phyloP scores from a whole-genome alignment of 257 asterid genomes.

The Dorcoceras hygrometricum region DNA sequence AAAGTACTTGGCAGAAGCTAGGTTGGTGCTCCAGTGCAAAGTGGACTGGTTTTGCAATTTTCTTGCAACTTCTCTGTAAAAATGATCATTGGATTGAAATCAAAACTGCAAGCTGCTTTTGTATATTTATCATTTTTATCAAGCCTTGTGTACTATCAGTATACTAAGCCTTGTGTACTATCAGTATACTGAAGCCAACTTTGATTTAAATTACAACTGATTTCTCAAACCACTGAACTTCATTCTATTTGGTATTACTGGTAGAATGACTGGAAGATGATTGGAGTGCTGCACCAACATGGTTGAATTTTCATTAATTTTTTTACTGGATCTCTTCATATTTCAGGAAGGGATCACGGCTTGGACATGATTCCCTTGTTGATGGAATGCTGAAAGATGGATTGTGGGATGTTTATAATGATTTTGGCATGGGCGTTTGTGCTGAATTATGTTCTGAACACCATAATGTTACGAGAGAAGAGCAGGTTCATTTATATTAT shows the following conservation, averaged over 20 bases:
- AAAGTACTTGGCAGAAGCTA: slow-evolving; percentile 89
- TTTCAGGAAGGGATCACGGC: slow-evolving; percentile 95
- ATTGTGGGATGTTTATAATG: slow-evolving; percentile 91
- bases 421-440: slow-evolving; percentile 96
- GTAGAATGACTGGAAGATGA: not conserved
- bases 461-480: slow-evolving; percentile 79
- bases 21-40: slow-evolving; percentile 43
- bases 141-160: not conserved
- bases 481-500: slow-evolving; percentile 59
- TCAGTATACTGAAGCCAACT: not conserved
- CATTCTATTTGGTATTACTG: slow-evolving; percentile 5
- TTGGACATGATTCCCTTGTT: slow-evolving; percentile 93
- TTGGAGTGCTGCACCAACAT: not conserved
- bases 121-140: not conserved
- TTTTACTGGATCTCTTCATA: slow-evolving; percentile 23
- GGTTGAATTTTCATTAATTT: slow-evolving; percentile 2
- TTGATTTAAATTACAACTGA: slow-evolving; percentile 5
- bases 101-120: not conserved
- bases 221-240: slow-evolving; percentile 1
- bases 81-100: not conserved
- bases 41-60: not conserved
- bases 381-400: slow-evolving; percentile 99
- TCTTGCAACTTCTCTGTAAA: slow-evolving; percentile 4
- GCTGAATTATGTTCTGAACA: slow-evolving; percentile 92
- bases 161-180: not conserved